Evolutionary conservation across 306 rosid genomes (phyloP).

Genomic region (Pterocarpus santalinus): DNA sequence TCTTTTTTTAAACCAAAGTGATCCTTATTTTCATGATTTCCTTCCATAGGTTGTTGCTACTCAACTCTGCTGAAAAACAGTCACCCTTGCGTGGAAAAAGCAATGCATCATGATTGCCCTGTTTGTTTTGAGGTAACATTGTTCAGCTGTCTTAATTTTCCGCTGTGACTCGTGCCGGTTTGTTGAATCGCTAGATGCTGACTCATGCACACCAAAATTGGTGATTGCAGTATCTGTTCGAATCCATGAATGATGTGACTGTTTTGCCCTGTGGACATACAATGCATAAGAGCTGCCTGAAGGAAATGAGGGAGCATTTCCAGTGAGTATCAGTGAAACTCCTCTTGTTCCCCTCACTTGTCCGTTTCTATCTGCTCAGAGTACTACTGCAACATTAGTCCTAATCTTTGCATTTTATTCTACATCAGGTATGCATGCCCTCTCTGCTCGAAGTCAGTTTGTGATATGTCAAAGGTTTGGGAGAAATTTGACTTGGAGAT

Average conservation of each 20-base stretch:
- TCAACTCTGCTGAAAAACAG: constrained; percentile 66
- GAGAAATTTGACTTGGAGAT: constrained; percentile 84
- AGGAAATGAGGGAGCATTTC: constrained; percentile 84
- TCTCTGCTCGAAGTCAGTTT: constrained; percentile 85
- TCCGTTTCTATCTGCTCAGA: neutral
- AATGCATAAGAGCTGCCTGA: constrained; percentile 74
- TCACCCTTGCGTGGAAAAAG: constrained; percentile 94
- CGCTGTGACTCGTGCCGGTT: neutral
- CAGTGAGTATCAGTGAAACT: constrained; percentile 62
- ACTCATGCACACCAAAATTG: constrained; percentile 28
- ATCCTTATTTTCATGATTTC: neutral
- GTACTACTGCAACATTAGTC: neutral
- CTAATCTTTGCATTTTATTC: constrained; percentile 2
- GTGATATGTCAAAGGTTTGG: constrained; percentile 95
- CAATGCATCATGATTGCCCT: constrained; percentile 96
- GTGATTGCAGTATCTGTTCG: constrained; percentile 79
- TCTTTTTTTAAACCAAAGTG: neutral
- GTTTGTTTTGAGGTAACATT: constrained; percentile 87
- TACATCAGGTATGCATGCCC: constrained; percentile 82
- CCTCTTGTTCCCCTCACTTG: neutral
- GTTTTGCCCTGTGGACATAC: constrained; percentile 92
- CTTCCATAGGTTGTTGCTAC: constrained; percentile 79
- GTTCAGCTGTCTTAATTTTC: constrained; percentile 3
- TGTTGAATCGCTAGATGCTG: constrained; percentile 26
- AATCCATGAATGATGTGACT: constrained; percentile 66